Conservation (phyloP, 805 yeast genomes). For the Allodekkera sacchari region DNA sequence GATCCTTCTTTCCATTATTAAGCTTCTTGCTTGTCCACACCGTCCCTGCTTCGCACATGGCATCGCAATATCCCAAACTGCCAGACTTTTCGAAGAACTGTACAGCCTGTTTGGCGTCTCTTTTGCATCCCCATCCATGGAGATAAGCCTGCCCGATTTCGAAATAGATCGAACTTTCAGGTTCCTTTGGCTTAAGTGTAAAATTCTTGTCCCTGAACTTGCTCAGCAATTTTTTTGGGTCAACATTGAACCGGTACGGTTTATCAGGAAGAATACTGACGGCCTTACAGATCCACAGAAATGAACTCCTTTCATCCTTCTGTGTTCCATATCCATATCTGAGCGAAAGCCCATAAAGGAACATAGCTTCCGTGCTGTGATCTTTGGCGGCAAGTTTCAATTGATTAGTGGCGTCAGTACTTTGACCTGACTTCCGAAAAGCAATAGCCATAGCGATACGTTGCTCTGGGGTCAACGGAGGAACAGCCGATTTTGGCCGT, state of each 20-base stretch:
- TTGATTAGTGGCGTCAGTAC: conserved; percentile 62
- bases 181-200: conserved; percentile 9
- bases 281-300: conserved; percentile 53
- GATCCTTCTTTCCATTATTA: conserved; percentile 44
- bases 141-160: conserved; percentile 53
- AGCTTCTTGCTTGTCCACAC: conserved; percentile 56
- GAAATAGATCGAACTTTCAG: conserved; percentile 22
- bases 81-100: conserved; percentile 57
- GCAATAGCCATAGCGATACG: conserved; percentile 37
- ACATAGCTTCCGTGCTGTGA: conserved; percentile 62
- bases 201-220: conserved; percentile 9
- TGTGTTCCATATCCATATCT: conserved; percentile 63
- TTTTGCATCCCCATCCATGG: conserved; percentile 47
- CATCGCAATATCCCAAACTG: conserved; percentile 56
- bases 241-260: conserved; percentile 16
- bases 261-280: conserved; percentile 26
- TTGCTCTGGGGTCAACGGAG: conserved; percentile 19
- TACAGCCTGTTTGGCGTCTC: conserved; percentile 51
- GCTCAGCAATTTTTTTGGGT: conserved; percentile 31
- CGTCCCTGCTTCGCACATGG: conserved; percentile 61
- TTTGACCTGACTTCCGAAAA: conserved; percentile 48
- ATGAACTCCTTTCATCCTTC: conserved; percentile 43
- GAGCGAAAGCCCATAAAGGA: conserved; percentile 58
- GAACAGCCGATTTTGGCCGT: conserved; percentile 4
- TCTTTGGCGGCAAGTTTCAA: conserved; percentile 53